phyloP scores from a whole-genome alignment of 2,329 filamentous ascomycete species.

The Knufia fluminis region DNA sequence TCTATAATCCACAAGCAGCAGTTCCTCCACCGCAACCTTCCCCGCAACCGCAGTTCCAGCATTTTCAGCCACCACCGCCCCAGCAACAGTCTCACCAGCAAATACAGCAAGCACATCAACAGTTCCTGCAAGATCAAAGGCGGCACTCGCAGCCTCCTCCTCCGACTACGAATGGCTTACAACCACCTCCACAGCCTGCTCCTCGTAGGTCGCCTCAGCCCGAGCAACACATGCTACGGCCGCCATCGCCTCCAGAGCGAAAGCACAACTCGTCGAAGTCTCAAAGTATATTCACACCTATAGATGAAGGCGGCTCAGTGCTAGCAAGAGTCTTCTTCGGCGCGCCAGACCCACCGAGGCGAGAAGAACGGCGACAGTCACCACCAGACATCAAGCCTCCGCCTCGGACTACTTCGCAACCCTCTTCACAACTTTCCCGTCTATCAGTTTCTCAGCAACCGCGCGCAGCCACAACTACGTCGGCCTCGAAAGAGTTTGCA shows the following conservation, averaged over 20 bases:
- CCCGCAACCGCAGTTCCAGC: conserved; percentile 29
- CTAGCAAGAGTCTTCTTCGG: conserved; percentile 71
- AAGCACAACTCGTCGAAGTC: conserved; percentile 60
- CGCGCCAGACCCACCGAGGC: conserved; percentile 44
- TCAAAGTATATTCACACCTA: conserved; percentile 93
- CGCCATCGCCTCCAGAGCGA: conserved; percentile 42
- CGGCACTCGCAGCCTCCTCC: conserved; percentile 56
- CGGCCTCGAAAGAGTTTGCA: conserved; percentile 55
- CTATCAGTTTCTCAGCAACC: conserved; percentile 40
- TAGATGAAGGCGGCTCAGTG: conserved; percentile 85
- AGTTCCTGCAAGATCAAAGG: conserved; percentile 67
- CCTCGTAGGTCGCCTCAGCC: conserved; percentile 29
- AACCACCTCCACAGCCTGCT: conserved; percentile 47
- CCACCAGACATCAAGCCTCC: conserved; percentile 46
- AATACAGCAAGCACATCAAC: conserved; percentile 50
- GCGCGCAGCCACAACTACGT: conserved; percentile 47
- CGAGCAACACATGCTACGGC: conserved; percentile 28
- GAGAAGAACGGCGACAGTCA: conserved; percentile 51
- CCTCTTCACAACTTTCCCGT: conserved; percentile 33
- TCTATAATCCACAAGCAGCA: conserved; percentile 59
- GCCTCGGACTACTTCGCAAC: conserved; percentile 35
- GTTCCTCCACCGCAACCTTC: conserved; percentile 27
- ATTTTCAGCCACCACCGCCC: conserved; percentile 36
- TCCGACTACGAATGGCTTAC: conserved; percentile 50
- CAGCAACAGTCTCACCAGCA: conserved; percentile 33